These are phyloP conservation scores for Eimeria nieschulzi DNA, from an alignment of 169 alveolate species.

Conservation along the genomic window DNA sequence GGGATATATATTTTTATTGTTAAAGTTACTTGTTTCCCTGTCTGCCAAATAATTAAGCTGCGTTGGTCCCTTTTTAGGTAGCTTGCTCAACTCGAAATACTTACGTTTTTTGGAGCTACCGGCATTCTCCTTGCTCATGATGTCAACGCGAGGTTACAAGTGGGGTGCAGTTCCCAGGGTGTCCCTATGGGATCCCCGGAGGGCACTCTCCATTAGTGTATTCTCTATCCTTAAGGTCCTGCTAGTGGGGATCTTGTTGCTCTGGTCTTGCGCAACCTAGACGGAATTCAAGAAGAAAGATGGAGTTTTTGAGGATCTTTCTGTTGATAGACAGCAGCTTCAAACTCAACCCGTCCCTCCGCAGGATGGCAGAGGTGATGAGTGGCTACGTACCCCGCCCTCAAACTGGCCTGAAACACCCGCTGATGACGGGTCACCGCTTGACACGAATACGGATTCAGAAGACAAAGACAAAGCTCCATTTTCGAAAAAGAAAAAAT, in stretches of 20 bases:
- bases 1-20: too few species aligned
- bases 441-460: not conserved
- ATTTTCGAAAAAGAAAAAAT: not conserved
- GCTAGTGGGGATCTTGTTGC: constrained; percentile 9
- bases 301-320: not conserved
- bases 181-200: not conserved
- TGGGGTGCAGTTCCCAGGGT: not conserved
- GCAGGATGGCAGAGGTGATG: not conserved
- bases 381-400: not conserved
- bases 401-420: not conserved
- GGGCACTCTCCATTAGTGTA: not conserved
- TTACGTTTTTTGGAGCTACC: not conserved
- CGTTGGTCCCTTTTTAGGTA: not conserved
- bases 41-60: too few species aligned
- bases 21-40: too few species aligned
- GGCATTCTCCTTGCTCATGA: not conserved
- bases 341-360: not conserved
- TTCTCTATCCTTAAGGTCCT: not conserved
- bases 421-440: not conserved
- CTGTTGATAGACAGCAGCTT: not conserved
- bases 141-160: not conserved
- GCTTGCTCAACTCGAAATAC: not conserved
- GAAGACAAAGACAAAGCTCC: constrained; percentile 7
- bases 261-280: not conserved
- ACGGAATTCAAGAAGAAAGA: not conserved